A percentile compares a stretch with the other conserved stretches of the same genome.
phyloP scores from a whole-genome alignment of 1,284 basidiomycete genomes.

The Earliella scabrosa region DNA sequence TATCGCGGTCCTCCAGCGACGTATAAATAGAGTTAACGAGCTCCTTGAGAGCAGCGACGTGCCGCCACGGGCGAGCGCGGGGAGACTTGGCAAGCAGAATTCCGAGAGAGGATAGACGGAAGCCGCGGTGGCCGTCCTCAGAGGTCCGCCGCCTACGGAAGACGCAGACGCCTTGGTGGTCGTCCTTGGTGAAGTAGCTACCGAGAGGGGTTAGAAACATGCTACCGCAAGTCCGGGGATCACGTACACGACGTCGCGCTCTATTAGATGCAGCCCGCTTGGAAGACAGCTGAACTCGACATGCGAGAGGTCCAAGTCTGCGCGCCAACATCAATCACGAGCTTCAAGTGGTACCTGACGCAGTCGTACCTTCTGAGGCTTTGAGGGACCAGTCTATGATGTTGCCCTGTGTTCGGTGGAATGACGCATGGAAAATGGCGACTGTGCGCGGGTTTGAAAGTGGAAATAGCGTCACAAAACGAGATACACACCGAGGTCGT shows the following conservation, averaged over 20 bases:
- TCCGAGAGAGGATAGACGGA: conserved; percentile 77
- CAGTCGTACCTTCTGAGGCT: conserved; percentile 60
- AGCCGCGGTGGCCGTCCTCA: conserved; percentile 75
- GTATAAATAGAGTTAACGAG: conserved; percentile 62
- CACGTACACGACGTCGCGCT: conserved; percentile 71
- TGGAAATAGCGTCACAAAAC: not conserved
- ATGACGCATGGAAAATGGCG: conserved; percentile 81
- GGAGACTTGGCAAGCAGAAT: conserved; percentile 67
- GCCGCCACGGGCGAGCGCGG: conserved; percentile 73
- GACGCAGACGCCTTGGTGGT: conserved; percentile 71
- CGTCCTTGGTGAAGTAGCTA: conserved; percentile 75
- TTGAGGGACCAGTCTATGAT: conserved; percentile 76
- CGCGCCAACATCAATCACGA: not conserved
- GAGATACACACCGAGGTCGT: conserved; percentile 49
- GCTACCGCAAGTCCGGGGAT: not conserved
- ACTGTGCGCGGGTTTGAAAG: conserved; percentile 44
- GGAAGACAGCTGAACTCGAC: conserved; percentile 81
- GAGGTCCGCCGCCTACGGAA: conserved; percentile 69
- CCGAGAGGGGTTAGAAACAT: not conserved
- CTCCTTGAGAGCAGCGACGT: conserved; percentile 63
- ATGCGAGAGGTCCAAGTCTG: conserved; percentile 68
- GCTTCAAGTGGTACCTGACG: not conserved
- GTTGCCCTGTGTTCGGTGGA: conserved; percentile 81
- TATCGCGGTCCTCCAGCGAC: conserved; percentile 49
- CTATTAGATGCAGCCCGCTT: conserved; percentile 79